These are phyloP conservation scores for Candida sakaeoensis DNA, from an alignment of 805 yeast species.

Conservation along the genomic window DNA sequence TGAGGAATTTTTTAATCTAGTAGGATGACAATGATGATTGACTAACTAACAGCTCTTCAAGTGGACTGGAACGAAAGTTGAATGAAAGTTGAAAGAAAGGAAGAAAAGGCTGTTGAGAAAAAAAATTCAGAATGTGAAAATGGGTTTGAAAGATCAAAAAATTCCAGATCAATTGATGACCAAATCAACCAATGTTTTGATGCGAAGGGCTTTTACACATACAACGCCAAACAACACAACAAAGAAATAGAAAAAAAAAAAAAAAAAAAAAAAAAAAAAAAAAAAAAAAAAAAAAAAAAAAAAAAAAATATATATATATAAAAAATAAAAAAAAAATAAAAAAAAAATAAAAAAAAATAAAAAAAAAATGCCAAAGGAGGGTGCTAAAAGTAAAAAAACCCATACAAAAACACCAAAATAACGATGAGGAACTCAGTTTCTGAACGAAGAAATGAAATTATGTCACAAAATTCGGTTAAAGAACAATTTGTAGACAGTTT, in stretches of 20 bases:
- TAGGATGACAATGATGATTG: no score
- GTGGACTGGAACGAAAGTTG: no score
- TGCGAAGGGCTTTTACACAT: neutral
- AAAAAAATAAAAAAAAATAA: no score
- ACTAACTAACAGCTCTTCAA: no score
- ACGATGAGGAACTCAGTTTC: neutral
- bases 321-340: no score
- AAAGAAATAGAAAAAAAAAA: no score
- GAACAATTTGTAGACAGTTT: neutral
- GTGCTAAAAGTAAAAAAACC: neutral
- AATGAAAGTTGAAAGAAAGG: neutral
- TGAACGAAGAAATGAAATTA: neutral
- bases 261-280: no score
- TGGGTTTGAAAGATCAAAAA: neutral
- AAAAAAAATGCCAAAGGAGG: neutral
- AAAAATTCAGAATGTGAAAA: neutral
- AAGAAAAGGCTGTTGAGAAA: neutral
- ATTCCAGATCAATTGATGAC: neutral
- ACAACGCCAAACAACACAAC: neutral
- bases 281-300: neutral
- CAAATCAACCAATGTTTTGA: neutral
- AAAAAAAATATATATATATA: no score
- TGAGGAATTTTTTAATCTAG: no score
- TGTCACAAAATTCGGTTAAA: neutral
- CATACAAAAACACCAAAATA: neutral